Base-by-base conservation (phyloP, 257 asterid species). In the Penstemon eatonii region DNA sequence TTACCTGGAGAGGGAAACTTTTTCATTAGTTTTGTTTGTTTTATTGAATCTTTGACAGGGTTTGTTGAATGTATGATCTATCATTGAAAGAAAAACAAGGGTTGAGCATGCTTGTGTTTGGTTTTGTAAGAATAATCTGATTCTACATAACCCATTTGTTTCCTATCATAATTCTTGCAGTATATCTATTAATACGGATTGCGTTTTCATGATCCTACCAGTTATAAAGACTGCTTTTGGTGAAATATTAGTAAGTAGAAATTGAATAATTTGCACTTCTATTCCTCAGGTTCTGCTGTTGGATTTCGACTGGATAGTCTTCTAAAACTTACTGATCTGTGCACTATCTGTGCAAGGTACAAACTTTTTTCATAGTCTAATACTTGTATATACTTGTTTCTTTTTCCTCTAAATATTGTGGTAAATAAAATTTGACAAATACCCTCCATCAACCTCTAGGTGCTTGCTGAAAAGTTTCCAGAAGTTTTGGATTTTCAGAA, bases 291-390 rank as follows among this genome's bases (percentile, higher is more conserved):
- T 69, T 87, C 95, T 75, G 98, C 96, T 56, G 89, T 88, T 25
- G 98, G 98, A 51, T 91, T 91, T 83, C 91, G 95, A 69, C 75
- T 91, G 69, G 98, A 91, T 58, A 89, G 98, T 75, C 98, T 91
- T 65, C 89, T 87, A 40, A 91, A 91, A 77, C 95, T 91, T 58
- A 82, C 87, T 10, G 98, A 91, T 65, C 95, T 91, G 85, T 91
- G 88, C 96, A 91, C 80, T 87, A 91, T 75, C 83, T 91, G 62
- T 91, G 96, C 63, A 91, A 91, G 94, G 97, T 91, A 84, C 19
- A 49, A 46, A 57, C 19, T 45, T 44, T 11, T 40, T 25, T 76
- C 70, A 13, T 58, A 4, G 59, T 68, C 38, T 18, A 52, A 58
- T 45, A 54, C 64, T 60, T 25, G 33, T 25, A 25, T 25, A 25